Conservation (phyloP, 805 yeast genomes). For the Jamesozyma hellenica region DNA sequence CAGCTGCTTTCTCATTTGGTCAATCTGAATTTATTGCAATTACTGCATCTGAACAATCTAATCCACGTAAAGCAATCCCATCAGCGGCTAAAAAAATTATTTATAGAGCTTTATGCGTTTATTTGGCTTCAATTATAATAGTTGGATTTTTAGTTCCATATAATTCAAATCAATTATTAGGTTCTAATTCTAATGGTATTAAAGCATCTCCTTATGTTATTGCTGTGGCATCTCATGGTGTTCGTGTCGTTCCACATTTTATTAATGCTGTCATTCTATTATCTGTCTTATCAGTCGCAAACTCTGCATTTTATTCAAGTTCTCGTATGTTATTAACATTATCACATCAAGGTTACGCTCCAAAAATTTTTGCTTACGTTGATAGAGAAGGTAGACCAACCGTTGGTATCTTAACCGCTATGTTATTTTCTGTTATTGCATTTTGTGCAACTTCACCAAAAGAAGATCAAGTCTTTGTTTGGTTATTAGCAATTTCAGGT, state of each 20-base stretch:
- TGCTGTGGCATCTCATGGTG: constrained; percentile 50
- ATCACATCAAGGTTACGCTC: constrained; percentile 66
- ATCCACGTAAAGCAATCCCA: constrained; percentile 49
- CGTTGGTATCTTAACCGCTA: constrained; percentile 42
- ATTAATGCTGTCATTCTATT: constrained; percentile 64
- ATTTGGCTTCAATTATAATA: constrained; percentile 37
- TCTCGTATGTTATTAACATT: constrained; percentile 62
- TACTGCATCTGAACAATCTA: constrained; percentile 47
- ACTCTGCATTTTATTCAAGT: constrained; percentile 62
- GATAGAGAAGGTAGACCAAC: constrained; percentile 57
- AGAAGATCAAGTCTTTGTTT: constrained; percentile 47
- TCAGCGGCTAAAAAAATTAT: constrained; percentile 46
- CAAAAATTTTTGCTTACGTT: constrained; percentile 41
- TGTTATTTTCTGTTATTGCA: constrained; percentile 49
- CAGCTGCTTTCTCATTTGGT: constrained; percentile 53
- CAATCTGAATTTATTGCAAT: constrained; percentile 51
- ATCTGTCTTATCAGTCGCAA: constrained; percentile 67
- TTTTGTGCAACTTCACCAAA: constrained; percentile 58
- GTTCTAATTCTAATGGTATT: constrained; percentile 34
- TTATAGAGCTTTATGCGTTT: constrained; percentile 45
- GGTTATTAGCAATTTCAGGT: constrained; percentile 57
- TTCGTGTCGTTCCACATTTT: constrained; percentile 56
- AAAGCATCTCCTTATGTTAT: constrained; percentile 63
- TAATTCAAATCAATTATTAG: constrained; percentile 35
- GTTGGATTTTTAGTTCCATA: constrained; percentile 49